A percentile compares a stretch with the other conserved stretches of the same genome.
These are phyloP conservation scores for Gyrodon lividus DNA, from an alignment of 768 basidiomycete species.

Conservation along the genomic window DNA sequence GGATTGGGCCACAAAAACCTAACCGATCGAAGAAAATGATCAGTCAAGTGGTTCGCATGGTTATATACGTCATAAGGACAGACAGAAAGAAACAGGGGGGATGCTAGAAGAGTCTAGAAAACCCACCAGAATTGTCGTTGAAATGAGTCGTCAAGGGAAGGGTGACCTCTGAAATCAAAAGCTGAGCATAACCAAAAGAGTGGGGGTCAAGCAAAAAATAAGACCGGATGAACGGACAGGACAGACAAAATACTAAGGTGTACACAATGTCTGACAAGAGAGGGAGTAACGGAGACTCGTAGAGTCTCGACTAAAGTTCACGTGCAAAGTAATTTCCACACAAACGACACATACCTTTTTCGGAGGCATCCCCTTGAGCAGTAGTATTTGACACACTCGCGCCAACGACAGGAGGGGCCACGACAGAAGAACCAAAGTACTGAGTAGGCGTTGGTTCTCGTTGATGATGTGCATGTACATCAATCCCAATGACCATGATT, in stretches of 20 bases:
- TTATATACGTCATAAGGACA: not conserved
- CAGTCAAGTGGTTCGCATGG: not conserved
- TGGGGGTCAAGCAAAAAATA: not conserved
- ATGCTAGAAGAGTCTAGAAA: conserved; percentile 4
- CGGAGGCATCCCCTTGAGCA: not conserved
- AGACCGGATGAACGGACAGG: not conserved
- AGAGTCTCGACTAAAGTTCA: conserved; percentile 5
- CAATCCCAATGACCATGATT: conserved; percentile 3
- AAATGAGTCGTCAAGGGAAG: not conserved
- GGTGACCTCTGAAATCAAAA: not conserved
- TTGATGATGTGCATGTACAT: not conserved
- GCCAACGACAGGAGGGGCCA: not conserved
- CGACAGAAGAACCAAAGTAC: not conserved
- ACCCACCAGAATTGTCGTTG: not conserved
- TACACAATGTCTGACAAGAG: not conserved
- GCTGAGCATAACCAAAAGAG: not conserved
- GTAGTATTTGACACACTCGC: no score
- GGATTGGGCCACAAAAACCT: conserved; percentile 6
- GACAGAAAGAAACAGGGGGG: not conserved
- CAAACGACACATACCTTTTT: conserved; percentile 21
- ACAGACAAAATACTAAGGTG: not conserved
- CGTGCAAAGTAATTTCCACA: conserved; percentile 10
- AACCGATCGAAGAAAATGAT: not conserved
- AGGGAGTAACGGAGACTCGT: not conserved
- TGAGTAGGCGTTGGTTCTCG: not conserved